phyloP scores from a whole-genome alignment of 352 stramenopile genomes.

The Pythium periplocum region DNA sequence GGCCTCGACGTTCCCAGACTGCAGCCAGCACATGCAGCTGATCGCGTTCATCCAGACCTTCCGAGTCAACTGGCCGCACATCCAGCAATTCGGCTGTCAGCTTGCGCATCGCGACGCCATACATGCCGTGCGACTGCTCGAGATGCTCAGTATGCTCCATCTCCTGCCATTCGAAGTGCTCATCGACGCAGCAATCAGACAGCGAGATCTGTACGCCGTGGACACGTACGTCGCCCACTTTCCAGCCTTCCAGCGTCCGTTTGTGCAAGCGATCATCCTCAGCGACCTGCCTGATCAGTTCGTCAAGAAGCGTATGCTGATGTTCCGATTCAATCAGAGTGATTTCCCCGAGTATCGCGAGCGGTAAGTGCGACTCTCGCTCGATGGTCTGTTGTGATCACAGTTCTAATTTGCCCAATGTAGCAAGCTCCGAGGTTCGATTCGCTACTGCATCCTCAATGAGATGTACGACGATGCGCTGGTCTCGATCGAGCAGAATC shows the following conservation, averaged over 20 bases:
- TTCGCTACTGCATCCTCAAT: constrained; percentile 61
- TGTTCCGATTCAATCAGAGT: constrained; percentile 46
- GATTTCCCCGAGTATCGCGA: constrained; percentile 56
- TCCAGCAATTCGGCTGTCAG: constrained; percentile 26
- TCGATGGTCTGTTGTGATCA: no score
- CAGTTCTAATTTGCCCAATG: background rate
- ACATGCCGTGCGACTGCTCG: constrained; percentile 40
- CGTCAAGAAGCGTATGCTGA: constrained; percentile 61
- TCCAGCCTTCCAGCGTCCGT: constrained; percentile 29
- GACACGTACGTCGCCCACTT: constrained; percentile 49
- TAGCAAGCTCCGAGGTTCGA: constrained; percentile 35
- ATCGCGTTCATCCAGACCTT: constrained; percentile 41
- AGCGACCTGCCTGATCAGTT: constrained; percentile 47
- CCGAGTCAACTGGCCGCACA: constrained; percentile 17
- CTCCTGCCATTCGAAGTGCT: constrained; percentile 34
- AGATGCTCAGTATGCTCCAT: constrained; percentile 33
- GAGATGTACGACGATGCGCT: constrained; percentile 56
- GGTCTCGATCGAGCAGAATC: constrained; percentile 23
- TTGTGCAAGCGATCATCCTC: constrained; percentile 50
- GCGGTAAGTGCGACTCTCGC: constrained; percentile 17
- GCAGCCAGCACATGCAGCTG: constrained; percentile 24
- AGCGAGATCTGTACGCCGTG: constrained; percentile 50
- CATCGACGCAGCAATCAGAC: constrained; percentile 31
- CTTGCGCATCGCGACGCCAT: constrained; percentile 24
- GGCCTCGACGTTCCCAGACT: constrained; percentile 23